Evolutionary conservation across 2,329 filamentous ascomycete species (phyloP).

Genomic region (Basipetospora chlamydospora): DNA sequence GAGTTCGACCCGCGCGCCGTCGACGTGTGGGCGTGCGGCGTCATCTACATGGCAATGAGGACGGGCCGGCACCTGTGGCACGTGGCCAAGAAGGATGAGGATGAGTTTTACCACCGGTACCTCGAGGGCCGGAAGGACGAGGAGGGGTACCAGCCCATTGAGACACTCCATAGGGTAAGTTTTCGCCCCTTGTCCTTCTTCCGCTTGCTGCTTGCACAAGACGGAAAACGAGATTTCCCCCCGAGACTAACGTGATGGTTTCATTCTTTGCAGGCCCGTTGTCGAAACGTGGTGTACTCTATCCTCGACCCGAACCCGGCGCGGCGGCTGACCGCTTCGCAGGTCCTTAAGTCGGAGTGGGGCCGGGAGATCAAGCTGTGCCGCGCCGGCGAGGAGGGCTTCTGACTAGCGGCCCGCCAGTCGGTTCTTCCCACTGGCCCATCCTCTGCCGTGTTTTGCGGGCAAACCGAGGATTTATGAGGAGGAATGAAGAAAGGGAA

Average conservation of each 20-base stretch:
- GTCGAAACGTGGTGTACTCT: slow-evolving; percentile 97
- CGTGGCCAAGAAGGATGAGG: slow-evolving; percentile 90
- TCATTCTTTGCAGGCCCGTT: slow-evolving; percentile 60
- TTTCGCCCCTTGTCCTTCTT: not conserved
- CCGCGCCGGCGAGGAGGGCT: slow-evolving; percentile 89
- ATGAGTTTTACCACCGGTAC: slow-evolving; percentile 93
- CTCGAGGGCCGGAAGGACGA: slow-evolving; percentile 86
- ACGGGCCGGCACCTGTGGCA: slow-evolving; percentile 93
- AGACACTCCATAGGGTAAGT: slow-evolving; percentile 83
- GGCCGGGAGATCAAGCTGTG: slow-evolving; percentile 94
- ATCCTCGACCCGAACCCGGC: slow-evolving; percentile 90
- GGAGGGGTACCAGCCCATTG: slow-evolving; percentile 90
- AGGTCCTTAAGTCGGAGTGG: slow-evolving; percentile 98
- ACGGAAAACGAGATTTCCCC: too few relatives aligned
- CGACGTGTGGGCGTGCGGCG: slow-evolving; percentile 94
- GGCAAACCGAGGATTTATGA: too few relatives aligned
- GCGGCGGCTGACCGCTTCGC: slow-evolving; percentile 85
- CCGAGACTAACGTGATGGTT: too few relatives aligned
- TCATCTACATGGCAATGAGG: slow-evolving; percentile 99
- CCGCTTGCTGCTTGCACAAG: too few relatives aligned
- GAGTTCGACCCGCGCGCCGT: slow-evolving; percentile 97
- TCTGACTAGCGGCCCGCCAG: too few relatives aligned
- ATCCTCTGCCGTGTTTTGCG: too few relatives aligned
- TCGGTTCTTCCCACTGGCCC: too few relatives aligned
- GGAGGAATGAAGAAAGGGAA: too few relatives aligned